phyloP scores from a whole-genome alignment of 2,329 filamentous ascomycete genomes.

The Aspergillus flavus region DNA sequence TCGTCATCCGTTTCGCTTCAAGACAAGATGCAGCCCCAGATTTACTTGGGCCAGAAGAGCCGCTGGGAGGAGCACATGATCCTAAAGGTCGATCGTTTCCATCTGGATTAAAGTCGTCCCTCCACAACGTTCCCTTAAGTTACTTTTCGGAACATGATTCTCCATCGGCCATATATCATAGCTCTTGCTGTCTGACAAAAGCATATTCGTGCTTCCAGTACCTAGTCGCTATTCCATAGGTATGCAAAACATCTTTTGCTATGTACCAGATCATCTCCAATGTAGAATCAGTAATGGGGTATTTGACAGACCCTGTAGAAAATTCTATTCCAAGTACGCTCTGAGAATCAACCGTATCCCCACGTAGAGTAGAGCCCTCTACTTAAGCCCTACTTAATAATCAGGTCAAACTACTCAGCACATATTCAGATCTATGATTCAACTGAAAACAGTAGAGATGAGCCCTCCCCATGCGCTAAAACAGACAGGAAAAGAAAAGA shows the following conservation, averaged over 20 bases:
- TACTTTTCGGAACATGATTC: background rate
- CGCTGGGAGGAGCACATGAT: constrained; percentile 17
- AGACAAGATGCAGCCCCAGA: constrained; percentile 6
- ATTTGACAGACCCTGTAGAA: background rate
- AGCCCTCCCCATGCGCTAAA: too few relatives aligned
- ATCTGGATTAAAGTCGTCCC: background rate
- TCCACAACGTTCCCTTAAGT: background rate
- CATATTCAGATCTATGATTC: too few relatives aligned
- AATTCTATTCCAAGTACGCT: background rate
- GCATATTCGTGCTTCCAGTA: background rate
- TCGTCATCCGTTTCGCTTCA: background rate
- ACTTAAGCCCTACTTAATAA: too few relatives aligned
- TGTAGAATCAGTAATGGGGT: background rate
- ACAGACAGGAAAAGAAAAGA: too few relatives aligned
- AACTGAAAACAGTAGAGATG: too few relatives aligned
- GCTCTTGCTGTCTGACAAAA: background rate
- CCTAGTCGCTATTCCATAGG: background rate
- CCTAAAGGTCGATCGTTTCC: constrained; percentile 17
- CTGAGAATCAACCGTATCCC: background rate
- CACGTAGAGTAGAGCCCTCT: too few relatives aligned
- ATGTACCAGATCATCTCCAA: background rate
- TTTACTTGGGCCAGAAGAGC: constrained; percentile 6
- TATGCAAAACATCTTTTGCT: background rate
- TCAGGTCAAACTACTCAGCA: too few relatives aligned
- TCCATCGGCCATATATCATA: background rate